Base-by-base conservation (phyloP, 495 filamentous ascomycete species). In the Neurospora sp. region DNA sequence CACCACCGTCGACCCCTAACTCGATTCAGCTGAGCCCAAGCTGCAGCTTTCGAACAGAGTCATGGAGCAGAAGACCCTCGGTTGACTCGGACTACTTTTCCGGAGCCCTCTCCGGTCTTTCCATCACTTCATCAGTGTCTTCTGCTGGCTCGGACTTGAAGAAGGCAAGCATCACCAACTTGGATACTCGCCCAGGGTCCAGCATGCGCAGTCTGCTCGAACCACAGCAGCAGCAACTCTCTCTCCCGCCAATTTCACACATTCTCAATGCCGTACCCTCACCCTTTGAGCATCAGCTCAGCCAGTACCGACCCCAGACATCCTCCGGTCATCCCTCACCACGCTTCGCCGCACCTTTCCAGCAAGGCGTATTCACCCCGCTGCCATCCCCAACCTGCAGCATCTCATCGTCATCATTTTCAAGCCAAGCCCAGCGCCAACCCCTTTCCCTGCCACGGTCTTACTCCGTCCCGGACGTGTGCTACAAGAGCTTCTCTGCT, bases 201-300 rank as follows among this genome's bases (percentile, higher is more conserved):
- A 65, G 27, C 53, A 65, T 65, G 53, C 53, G 53, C 3, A 16
- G 53, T 35, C 6, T 65, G 27, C 53, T 65, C 53, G 53, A 35
- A 4, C 53, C 53, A 1, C 53, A 65, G 53, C 53, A 65, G 14
- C 53, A 65, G 0, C 27, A 65, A 16, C 12, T 65, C 27, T 35
- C 53, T 1, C 73, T 76, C 6, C 75, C 75, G 10, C 71, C 76
- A 4, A 77, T 77, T 10, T 74, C 70, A 3, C 68, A 71, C 18
- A 71, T 77, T 6, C 22, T 77, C 14, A 69, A 40, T 4, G 70
- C 61, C 12, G 22, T 76, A 16, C 74, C 59, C 9, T 71, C 68
- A 16, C 75, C 47, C 12, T 10, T 12, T 10, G 38, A 14, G 8
- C 70, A 41, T 31, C 70, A 16, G 6, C 22, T 20, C 44, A 31